A percentile compares a stretch with the other conserved stretches of the same genome.
phyloP scores from a whole-genome alignment of 352 stramenopile genomes.

The Hyaloperonospora brassicae region DNA sequence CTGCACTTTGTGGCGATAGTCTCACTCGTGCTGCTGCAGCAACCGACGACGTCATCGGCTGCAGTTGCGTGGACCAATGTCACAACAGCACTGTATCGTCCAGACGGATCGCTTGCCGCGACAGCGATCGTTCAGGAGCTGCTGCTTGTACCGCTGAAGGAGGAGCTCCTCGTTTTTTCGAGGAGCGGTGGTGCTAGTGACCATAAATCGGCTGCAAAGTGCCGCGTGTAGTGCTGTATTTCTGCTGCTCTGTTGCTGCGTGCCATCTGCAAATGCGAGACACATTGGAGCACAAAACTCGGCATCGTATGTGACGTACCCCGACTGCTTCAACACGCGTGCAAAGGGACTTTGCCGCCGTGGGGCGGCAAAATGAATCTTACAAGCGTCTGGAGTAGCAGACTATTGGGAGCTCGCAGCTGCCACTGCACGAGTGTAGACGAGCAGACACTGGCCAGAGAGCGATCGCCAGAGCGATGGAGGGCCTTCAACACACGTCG shows the following conservation, averaged over 20 bases:
- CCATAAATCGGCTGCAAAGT: conserved; percentile 34
- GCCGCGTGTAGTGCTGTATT: conserved; percentile 19
- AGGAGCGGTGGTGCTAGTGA: conserved; percentile 36
- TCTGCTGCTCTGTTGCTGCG: conserved; percentile 39
- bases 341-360: conserved; percentile 12
- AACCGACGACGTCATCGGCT: conserved; percentile 1
- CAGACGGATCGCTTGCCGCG: conserved; percentile 9
- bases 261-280: conserved; percentile 39
- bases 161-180: conserved; percentile 73
- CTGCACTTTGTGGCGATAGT: conserved; percentile 12
- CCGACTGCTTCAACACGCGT: conserved; percentile 12
- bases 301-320: conserved; percentile 12
- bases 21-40: conserved; percentile 9
- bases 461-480: conserved; percentile 26
- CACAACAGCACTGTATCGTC: conserved; percentile 5
- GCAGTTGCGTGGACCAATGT: conserved; percentile 25
- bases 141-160: conserved; percentile 35
- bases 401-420: conserved; percentile 19
- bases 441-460: conserved; percentile 27
- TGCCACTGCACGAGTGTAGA: conserved; percentile 31
- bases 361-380: conserved; percentile 10
- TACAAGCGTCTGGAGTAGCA: conserved; percentile 15
- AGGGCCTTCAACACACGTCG: conserved; percentile 16
- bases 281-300: conserved; percentile 19
- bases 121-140: conserved; percentile 23